These are phyloP conservation scores for Candida bentonensis DNA, from an alignment of 805 yeast species.

Conservation along the genomic window DNA sequence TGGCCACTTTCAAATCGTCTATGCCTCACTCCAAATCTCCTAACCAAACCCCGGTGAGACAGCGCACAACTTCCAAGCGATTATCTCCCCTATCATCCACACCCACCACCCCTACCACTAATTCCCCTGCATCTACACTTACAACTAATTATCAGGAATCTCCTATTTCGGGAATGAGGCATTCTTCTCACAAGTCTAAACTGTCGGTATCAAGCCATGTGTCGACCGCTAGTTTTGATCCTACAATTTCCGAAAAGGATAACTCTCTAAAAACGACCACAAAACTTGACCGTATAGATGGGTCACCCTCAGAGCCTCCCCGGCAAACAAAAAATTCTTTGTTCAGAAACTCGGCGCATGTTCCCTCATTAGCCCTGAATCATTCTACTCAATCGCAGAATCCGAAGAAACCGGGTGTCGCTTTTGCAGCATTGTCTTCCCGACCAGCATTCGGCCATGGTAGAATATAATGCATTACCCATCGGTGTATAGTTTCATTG, in stretches of 20 bases:
- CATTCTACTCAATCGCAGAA: background rate
- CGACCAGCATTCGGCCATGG: constrained; percentile 3
- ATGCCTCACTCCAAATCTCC: constrained; percentile 9
- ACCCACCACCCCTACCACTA: background rate
- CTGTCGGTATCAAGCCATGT: background rate
- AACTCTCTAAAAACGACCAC: background rate
- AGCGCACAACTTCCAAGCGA: background rate
- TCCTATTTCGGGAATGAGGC: background rate
- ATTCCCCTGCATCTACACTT: background rate
- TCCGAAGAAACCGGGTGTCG: constrained; percentile 1
- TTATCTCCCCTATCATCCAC: background rate
- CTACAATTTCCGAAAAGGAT: background rate
- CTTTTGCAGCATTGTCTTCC: constrained; percentile 2
- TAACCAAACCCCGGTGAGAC: background rate
- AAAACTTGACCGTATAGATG: constrained; percentile 4
- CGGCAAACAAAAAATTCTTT: background rate
- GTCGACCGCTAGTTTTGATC: background rate
- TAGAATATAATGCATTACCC: background rate
- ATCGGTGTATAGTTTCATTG: background rate
- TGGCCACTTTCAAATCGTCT: constrained; percentile 16
- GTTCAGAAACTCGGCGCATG: background rate
- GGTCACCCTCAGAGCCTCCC: constrained; percentile 3
- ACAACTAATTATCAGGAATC: background rate
- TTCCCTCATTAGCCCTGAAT: background rate
- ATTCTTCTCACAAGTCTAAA: background rate